phyloP scores from a whole-genome alignment of 495 filamentous ascomycete species.

The Sporormia fimetaria region DNA sequence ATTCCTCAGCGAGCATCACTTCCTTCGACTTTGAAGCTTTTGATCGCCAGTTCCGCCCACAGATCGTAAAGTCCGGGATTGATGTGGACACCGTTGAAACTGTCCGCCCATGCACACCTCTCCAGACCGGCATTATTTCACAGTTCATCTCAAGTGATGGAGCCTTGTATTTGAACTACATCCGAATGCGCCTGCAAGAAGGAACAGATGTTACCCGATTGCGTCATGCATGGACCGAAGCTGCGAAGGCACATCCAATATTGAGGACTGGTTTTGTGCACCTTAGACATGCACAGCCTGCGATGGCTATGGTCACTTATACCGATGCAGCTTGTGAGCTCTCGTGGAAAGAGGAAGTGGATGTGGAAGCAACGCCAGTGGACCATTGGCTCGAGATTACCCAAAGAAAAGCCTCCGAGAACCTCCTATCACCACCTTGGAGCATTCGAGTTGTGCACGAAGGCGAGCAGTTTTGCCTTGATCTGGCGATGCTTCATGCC shows the following conservation, averaged over 20 bases:
- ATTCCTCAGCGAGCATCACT: not conserved
- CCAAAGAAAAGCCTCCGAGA: slow-evolving; percentile 16
- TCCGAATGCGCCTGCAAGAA: slow-evolving; percentile 36
- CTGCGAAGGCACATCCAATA: slow-evolving; percentile 27
- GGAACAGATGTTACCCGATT: slow-evolving; percentile 6
- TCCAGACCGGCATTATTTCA: slow-evolving; percentile 51
- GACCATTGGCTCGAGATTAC: slow-evolving; percentile 13
- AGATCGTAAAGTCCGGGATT: slow-evolving; percentile 16
- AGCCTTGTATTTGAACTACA: slow-evolving; percentile 50
- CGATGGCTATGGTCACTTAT: slow-evolving; percentile 60
- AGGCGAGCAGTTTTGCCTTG: slow-evolving; percentile 25
- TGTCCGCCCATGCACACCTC: slow-evolving; percentile 51
- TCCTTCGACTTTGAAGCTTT: slow-evolving; percentile 33
- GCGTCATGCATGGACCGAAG: slow-evolving; percentile 26
- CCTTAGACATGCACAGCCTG: slow-evolving; percentile 29
- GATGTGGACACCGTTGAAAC: slow-evolving; percentile 29
- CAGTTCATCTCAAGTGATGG: slow-evolving; percentile 32
- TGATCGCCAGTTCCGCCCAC: slow-evolving; percentile 33
- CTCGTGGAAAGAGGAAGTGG: slow-evolving; percentile 36
- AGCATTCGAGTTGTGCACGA: slow-evolving; percentile 32
- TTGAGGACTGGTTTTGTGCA: slow-evolving; percentile 33
- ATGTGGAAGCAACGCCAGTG: slow-evolving; percentile 5
- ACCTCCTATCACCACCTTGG: slow-evolving; percentile 41
- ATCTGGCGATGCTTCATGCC: slow-evolving; percentile 57
- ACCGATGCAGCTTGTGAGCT: slow-evolving; percentile 23